Conservation (phyloP, 331 rosid species). For the Malus hybrid region DNA sequence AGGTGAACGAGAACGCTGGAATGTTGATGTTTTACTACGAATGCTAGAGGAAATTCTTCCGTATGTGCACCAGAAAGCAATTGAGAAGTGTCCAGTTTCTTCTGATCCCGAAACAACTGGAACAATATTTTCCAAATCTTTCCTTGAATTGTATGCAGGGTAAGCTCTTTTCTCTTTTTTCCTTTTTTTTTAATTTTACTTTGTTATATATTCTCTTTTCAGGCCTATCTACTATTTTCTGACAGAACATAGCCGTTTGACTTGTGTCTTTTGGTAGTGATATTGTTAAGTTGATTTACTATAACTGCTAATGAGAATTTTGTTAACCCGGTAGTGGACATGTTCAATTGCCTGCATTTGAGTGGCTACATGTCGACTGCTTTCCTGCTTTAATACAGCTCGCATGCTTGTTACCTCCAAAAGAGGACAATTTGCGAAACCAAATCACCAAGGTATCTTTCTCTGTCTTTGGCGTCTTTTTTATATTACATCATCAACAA, state of each 20-base stretch:
- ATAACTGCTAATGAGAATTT: constrained; percentile 22
- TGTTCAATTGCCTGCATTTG: constrained; percentile 79
- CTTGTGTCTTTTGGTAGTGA: constrained; percentile 1
- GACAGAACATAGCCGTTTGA: background rate
- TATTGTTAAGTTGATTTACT: constrained; percentile 6
- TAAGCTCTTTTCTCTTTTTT: constrained; percentile 18
- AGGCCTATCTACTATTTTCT: background rate
- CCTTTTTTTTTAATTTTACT: background rate
- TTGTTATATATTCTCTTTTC: background rate
- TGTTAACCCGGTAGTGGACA: constrained; percentile 50
- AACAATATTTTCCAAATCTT: constrained; percentile 44
- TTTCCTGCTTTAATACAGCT: constrained; percentile 77
- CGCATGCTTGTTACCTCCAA: constrained; percentile 78
- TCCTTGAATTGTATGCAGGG: constrained; percentile 86
- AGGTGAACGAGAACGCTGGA: constrained; percentile 96
- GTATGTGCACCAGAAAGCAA: constrained; percentile 52
- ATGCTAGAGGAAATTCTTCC: constrained; percentile 67
- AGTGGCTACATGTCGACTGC: constrained; percentile 90
- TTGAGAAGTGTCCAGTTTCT: constrained; percentile 73
- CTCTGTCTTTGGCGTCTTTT: background rate
- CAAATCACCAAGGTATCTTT: constrained; percentile 61
- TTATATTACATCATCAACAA: background rate
- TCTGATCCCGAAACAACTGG: constrained; percentile 45
- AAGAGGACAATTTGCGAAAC: constrained; percentile 80
- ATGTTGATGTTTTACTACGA: constrained; percentile 69